These are phyloP conservation scores for Pyricularia pennisetigena DNA, from an alignment of 2,329 filamentous ascomycete genomes.

Conservation along the genomic window DNA sequence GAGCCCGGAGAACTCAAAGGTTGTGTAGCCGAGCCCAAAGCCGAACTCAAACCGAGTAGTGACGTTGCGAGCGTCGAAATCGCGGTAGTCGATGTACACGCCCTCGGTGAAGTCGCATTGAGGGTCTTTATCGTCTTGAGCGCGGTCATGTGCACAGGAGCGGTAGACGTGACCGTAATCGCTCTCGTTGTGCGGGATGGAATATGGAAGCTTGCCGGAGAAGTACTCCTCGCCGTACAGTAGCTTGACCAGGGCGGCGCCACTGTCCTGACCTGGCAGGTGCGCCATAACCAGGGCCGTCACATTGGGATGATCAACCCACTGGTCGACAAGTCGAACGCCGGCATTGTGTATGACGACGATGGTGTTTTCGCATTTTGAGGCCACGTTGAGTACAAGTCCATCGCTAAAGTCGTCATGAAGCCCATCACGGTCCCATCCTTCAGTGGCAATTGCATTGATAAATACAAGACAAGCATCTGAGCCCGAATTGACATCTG, in stretches of 20 bases:
- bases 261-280: constrained; percentile 41
- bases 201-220: constrained; percentile 34
- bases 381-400: constrained; percentile 37
- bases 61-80: constrained; percentile 52
- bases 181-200: constrained; percentile 27
- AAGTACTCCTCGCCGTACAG: constrained; percentile 34
- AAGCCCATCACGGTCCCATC: constrained; percentile 43
- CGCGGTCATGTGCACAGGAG: background rate
- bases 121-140: constrained; percentile 31
- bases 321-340: constrained; percentile 35
- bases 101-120: constrained; percentile 66
- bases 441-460: constrained; percentile 54
- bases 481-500: constrained; percentile 3
- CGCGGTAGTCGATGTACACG: constrained; percentile 66
- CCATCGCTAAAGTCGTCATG: constrained; percentile 48
- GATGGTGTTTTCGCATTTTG: constrained; percentile 36
- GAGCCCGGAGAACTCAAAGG: constrained; percentile 58
- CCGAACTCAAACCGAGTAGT: constrained; percentile 70
- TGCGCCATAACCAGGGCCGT: constrained; percentile 42
- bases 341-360: constrained; percentile 42
- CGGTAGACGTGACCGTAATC: constrained; percentile 22
- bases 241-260: constrained; percentile 29
- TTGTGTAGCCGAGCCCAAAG: constrained; percentile 67
- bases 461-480: constrained; percentile 51
- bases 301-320: constrained; percentile 39